These are phyloP conservation scores for Trichosporon ovoides DNA, from an alignment of 1,284 basidiomycete genomes.

Conservation along the genomic window DNA sequence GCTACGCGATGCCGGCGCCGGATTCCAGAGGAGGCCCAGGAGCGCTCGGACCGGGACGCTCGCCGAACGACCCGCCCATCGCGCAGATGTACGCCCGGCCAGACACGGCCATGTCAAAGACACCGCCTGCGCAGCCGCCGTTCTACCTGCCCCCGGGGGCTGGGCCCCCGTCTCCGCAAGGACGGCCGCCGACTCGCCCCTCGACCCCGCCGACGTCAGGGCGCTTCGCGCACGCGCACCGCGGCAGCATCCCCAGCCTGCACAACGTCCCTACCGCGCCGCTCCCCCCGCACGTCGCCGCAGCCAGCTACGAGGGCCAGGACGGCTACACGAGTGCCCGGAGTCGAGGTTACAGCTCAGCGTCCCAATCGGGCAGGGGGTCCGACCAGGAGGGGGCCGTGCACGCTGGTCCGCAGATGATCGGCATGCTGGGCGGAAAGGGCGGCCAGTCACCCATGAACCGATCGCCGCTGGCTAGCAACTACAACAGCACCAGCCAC, in stretches of 20 bases:
- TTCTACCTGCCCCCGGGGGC: slow-evolving; percentile 22
- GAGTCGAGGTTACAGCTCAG: slow-evolving; percentile 14
- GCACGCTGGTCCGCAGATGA: not conserved
- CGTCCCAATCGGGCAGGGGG: slow-evolving; percentile 16
- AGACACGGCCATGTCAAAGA: slow-evolving; percentile 2
- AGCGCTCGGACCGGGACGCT: not conserved
- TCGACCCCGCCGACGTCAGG: slow-evolving; percentile 1
- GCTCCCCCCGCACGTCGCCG: slow-evolving; percentile 16
- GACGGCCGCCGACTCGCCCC: slow-evolving; percentile 13
- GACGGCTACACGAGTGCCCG: slow-evolving; percentile 20
- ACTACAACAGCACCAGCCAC: not conserved
- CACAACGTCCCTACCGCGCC: slow-evolving; percentile 20
- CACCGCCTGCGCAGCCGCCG: slow-evolving; percentile 11
- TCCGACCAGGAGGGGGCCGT: slow-evolving; percentile 18
- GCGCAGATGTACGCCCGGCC: not conserved
- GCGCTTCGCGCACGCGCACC: slow-evolving; percentile 11
- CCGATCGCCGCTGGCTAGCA: not conserved
- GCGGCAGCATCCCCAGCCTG: slow-evolving; percentile 16
- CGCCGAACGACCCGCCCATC: slow-evolving; percentile 2
- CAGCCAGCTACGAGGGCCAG: slow-evolving; percentile 8
- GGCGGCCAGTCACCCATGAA: not conserved
- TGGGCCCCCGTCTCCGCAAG: slow-evolving; percentile 16
- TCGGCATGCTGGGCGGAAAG: slow-evolving; percentile 2
- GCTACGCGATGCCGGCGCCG: not conserved
- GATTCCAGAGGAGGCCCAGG: not conserved